Evolutionary conservation across 2,329 filamentous ascomycete genomes (phyloP), one percentile per base, ranked within the genome.

Genomic region (Dactylonectria macrodidyma): DNA sequence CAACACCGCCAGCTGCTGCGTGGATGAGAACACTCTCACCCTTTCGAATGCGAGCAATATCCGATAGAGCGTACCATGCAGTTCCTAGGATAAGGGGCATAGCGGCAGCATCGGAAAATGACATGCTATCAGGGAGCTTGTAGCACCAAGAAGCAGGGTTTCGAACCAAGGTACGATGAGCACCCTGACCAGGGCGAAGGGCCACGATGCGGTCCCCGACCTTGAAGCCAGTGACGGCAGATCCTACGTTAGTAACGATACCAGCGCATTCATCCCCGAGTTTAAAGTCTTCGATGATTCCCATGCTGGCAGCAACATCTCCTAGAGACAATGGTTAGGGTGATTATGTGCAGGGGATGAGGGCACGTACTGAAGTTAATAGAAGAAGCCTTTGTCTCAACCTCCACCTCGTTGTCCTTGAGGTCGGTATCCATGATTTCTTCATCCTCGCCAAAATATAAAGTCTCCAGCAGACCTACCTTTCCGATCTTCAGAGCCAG

Each of bases 11-110:
- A 9, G 66, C 57, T 11, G 62, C 62, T 19, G 66, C 58, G 38
- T 68, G 79, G 48, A 81, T 78, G 3, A 82, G 75, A 1, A 81
- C 72, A 6, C 62, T 69, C 58, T 81, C 58, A 12, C 62, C 66
- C 47, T 55, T 22, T 26, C 51, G 46, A 16, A 62, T 54, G 6
- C 58, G 50, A 16, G 62, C 66, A 19, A 65, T 65, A 10, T 66
- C 62, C 2, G 56, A 55, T 5, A 66, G 57, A n/a, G 55, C 58
- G n/a, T 68, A 62, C 48, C 51, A 61, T 14, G 66, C 62, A 6
- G 65, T 67, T 4, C 55, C 56, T 5, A 64, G 51, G 57, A 59
- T 59, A 14, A 65, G 48, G 5, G 60, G 55, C 54, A 67, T 59
- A 14, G 60, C 55, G 1, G 65, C 55, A 24, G 65, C 60, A 16